phyloP scores from a whole-genome alignment of 176 grass and related monocot species.

The Raddia distichophylla region DNA sequence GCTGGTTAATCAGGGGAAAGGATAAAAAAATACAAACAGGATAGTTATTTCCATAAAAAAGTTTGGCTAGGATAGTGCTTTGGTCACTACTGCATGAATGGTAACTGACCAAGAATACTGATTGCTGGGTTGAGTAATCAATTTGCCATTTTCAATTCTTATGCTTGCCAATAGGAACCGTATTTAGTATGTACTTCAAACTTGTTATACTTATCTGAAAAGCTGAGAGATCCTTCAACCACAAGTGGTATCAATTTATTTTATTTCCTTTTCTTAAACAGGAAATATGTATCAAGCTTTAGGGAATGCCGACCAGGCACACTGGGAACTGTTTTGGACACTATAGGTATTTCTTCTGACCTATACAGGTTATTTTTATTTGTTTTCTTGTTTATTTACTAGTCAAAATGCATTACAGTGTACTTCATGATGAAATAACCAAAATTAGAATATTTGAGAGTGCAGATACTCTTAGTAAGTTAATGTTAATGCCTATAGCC shows the following conservation, averaged over 20 bases:
- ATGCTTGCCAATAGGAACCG: not conserved
- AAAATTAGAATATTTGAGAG: not conserved
- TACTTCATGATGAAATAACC: constrained; percentile 13
- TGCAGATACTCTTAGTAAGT: not conserved
- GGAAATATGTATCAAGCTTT: constrained; percentile 93
- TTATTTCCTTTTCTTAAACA: constrained; percentile 32
- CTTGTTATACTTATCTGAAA: not conserved
- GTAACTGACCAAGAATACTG: constrained; percentile 16
- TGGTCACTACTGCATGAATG: not conserved
- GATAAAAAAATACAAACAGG: constrained; percentile 15
- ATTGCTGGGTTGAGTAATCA: not conserved
- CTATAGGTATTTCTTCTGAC: constrained; percentile 57
- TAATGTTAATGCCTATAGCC: constrained; percentile 1
- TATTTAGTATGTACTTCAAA: constrained; percentile 36
- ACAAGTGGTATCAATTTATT: not conserved
- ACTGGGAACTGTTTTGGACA: constrained; percentile 78
- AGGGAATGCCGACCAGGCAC: constrained; percentile 63
- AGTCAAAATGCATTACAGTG: constrained; percentile 1
- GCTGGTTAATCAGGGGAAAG: constrained; percentile 1
- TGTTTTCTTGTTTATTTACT: constrained; percentile 15
- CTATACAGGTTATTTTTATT: not conserved
- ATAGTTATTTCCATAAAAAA: not conserved
- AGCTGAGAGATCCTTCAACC: not conserved
- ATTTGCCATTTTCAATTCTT: not conserved
- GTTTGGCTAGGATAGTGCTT: not conserved